Conservation (phyloP, 2,329 filamentous ascomycete genomes). For the Meredithiella fracta region DNA sequence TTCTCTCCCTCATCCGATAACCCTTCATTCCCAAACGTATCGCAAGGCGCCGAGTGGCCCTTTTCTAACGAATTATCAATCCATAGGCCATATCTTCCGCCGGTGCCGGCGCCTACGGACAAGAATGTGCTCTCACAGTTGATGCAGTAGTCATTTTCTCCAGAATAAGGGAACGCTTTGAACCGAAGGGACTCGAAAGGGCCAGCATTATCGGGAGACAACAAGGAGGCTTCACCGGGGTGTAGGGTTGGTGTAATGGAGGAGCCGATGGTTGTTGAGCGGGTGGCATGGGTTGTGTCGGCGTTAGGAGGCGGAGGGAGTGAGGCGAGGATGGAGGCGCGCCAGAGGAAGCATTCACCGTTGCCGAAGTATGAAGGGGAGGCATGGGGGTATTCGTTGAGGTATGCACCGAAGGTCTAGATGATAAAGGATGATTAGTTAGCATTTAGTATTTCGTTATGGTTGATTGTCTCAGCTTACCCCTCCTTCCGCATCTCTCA, state of each 20-base stretch:
- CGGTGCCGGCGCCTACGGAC: slow-evolving; percentile 62
- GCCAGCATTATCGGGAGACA: slow-evolving; percentile 16
- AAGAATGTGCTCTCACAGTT: slow-evolving; percentile 76
- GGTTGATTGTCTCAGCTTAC: slow-evolving; percentile 29
- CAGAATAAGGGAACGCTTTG: slow-evolving; percentile 92
- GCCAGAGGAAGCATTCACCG: slow-evolving; percentile 72
- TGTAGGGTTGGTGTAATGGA: slow-evolving; percentile 16
- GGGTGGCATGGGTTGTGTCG: slow-evolving; percentile 32
- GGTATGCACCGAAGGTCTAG: slow-evolving; percentile 78
- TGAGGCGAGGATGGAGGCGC: slow-evolving; percentile 41
- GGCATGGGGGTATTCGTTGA: slow-evolving; percentile 75
- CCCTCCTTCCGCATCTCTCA: slow-evolving; percentile 59
- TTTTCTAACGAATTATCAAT: slow-evolving; percentile 70
- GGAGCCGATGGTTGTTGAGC: slow-evolving; percentile 26
- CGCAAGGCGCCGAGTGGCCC: slow-evolving; percentile 67
- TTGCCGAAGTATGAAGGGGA: slow-evolving; percentile 80
- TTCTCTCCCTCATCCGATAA: slow-evolving; percentile 85
- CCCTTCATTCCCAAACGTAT: slow-evolving; percentile 89
- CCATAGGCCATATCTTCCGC: slow-evolving; percentile 89
- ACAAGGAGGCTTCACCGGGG: slow-evolving; percentile 9
- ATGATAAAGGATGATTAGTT: background rate
- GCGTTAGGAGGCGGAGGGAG: slow-evolving; percentile 35
- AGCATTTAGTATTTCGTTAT: background rate
- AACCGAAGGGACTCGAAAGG: slow-evolving; percentile 61
- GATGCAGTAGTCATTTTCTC: slow-evolving; percentile 92